Evolutionary conservation across 495 filamentous ascomycete species (phyloP).

Genomic region (Penicillium psychrofluorescens): DNA sequence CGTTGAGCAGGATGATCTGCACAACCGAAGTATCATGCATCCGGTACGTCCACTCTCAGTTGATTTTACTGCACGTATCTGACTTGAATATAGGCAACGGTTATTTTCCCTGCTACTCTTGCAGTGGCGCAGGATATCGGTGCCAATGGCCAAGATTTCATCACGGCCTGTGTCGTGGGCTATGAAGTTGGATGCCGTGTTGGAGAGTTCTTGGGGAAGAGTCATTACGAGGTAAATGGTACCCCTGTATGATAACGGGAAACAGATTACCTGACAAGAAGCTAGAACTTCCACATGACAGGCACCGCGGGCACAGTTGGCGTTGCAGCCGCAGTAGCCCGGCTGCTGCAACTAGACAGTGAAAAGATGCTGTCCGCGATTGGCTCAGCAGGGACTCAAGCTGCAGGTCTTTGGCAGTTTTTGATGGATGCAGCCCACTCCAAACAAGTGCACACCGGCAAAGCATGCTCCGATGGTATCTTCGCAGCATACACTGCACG

Average conservation of each 20-base stretch:
- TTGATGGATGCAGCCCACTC: constrained; percentile 29
- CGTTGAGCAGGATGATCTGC: constrained; percentile 32
- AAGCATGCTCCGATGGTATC: constrained; percentile 29
- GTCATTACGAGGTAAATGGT: constrained; percentile 24
- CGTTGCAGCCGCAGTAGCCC: constrained; percentile 21
- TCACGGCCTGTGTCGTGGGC: constrained; percentile 28
- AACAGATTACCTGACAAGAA: background rate
- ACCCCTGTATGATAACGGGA: no score
- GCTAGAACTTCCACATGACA: constrained; percentile 26
- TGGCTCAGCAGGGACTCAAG: constrained; percentile 30
- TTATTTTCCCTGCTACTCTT: constrained; percentile 26
- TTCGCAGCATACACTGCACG: constrained; percentile 27
- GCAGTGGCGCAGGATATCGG: constrained; percentile 26
- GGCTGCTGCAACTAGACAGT: constrained; percentile 17
- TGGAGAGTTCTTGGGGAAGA: constrained; percentile 25
- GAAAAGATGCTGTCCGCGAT: constrained; percentile 21
- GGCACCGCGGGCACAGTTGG: constrained; percentile 28
- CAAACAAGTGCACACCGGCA: constrained; percentile 31
- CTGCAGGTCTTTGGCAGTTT: constrained; percentile 32
- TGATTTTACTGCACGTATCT: background rate
- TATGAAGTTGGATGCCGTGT: constrained; percentile 29
- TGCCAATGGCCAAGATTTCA: constrained; percentile 25
- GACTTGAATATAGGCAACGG: constrained; percentile 17
- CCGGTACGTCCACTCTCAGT: constrained; percentile 13
- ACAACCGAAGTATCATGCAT: constrained; percentile 32